Conservation (phyloP, 805 yeast species). For the Candida fluviatilis region DNA sequence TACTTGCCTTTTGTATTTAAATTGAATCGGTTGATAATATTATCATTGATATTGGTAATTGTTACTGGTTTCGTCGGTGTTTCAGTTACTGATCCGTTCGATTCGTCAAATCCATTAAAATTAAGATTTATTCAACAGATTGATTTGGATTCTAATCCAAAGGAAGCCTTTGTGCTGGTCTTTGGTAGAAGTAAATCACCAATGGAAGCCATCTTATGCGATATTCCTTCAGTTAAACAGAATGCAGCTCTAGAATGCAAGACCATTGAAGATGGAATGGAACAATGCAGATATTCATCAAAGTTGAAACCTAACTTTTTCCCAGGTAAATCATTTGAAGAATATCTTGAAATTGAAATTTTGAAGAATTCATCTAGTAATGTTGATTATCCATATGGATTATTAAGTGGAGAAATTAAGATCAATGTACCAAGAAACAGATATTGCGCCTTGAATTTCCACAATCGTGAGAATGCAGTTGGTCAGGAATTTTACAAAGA, state of each 20-base stretch:
- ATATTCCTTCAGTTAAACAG: constrained; percentile 60
- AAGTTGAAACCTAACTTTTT: constrained; percentile 39
- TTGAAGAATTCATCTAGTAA: constrained; percentile 45
- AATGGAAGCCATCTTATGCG: constrained; percentile 43
- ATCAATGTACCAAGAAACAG: constrained; percentile 61
- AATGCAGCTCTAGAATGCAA: constrained; percentile 31
- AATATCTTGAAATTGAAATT: constrained; percentile 49
- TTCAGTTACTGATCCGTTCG: constrained; percentile 52
- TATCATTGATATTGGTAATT: constrained; percentile 34
- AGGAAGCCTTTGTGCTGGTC: constrained; percentile 39
- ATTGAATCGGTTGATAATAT: constrained; percentile 49
- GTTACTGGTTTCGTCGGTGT: constrained; percentile 35
- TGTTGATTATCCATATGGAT: constrained; percentile 52
- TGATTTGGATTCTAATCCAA: constrained; percentile 34
- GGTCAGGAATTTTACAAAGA: constrained; percentile 13
- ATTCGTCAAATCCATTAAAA: constrained; percentile 61
- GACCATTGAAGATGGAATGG: constrained; percentile 41
- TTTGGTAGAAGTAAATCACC: constrained; percentile 48
- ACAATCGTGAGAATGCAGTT: constrained; percentile 32
- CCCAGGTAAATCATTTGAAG: constrained; percentile 26
- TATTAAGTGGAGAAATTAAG: constrained; percentile 57
- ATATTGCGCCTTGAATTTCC: constrained; percentile 59
- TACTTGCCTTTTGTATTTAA: constrained; percentile 68
- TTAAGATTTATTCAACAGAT: constrained; percentile 64
- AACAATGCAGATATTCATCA: constrained; percentile 51